Evolutionary conservation across 2,329 filamentous ascomycete genomes (phyloP), one percentile per base, ranked within the genome.

Genomic region (Fusarium equiseti): DNA sequence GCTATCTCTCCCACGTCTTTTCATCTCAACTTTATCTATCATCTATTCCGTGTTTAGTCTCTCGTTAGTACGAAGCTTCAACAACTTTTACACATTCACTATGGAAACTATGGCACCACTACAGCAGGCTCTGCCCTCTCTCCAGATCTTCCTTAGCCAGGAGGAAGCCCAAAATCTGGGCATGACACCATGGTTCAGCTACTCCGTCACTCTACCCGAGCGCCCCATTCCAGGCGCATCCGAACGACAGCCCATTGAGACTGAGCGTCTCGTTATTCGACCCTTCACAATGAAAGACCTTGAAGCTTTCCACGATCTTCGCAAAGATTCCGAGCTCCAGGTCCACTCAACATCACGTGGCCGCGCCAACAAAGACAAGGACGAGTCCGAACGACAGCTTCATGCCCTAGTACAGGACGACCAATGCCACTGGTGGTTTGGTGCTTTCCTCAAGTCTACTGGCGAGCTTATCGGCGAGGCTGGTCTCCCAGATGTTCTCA

Each of bases 161-260:
- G 58, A 69, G 24, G 50, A 72, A 12, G 29, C 59, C 11, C 61
- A 72, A 20, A 53, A 60, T 20, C 24, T 72, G 15, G 69, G 69
- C 35, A 55, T 72, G 61, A 70, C 60, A 26, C 70, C 70, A 20
- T 72, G 68, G 68, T 72, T 72, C 49, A 72, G 65, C 15, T 72
- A 72, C 58, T 60, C 61, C 4, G 70, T 72, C 12, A 72, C 68
- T 13, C 40, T 70, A 20, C 69, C 69, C 18, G 42, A 71, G 52
- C 55, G 50, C 3, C 68, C 64, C 6, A 55, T 71, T 8, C 69
- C 68, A 20, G 26, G 48, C 32, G 18, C 66, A 2, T 62, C 69
- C 10, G 64, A 71, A 4, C 68, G 69, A 61, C 15, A 58, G 18
- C 27, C 58, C 7, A 35, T 71, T 8, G 62, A 71, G 45, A 71